Conservation (phyloP, 164 flowering plant species). For the Liriodendron chinense region DNA sequence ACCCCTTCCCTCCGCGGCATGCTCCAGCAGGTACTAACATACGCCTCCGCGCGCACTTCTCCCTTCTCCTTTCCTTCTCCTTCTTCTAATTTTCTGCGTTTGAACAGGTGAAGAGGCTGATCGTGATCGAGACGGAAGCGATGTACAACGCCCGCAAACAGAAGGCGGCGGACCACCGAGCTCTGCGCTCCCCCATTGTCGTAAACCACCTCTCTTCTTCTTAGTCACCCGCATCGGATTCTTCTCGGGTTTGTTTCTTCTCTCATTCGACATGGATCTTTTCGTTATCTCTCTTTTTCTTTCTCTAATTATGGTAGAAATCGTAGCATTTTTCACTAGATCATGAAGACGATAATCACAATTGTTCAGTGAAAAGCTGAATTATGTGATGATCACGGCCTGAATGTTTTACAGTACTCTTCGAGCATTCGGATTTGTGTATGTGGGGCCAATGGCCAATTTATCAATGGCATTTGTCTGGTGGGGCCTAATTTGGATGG, state of each 20-base stretch:
- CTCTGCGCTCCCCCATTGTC: constrained; percentile 73
- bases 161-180: constrained; percentile 52
- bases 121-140: constrained; percentile 86
- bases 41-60: not conserved
- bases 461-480: too few species aligned
- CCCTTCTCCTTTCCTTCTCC: constrained; percentile 4
- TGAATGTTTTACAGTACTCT: too few species aligned
- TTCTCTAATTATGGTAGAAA: too few species aligned
- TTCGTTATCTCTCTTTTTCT: not conserved
- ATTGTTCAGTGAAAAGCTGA: not conserved
- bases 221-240: constrained; percentile 6
- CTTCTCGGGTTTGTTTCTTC: constrained; percentile 14
- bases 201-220: constrained; percentile 55
- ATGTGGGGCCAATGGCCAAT: too few species aligned
- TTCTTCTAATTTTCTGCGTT: not conserved
- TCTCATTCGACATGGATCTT: not conserved
- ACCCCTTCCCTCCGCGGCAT: constrained; percentile 92
- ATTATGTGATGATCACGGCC: too few species aligned
- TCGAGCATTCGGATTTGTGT: too few species aligned
- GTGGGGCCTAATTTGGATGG: too few species aligned
- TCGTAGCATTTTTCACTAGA: too few species aligned
- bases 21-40: constrained; percentile 72
- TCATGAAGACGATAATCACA: too few species aligned
- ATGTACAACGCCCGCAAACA: constrained; percentile 83
- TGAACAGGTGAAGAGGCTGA: constrained; percentile 80